Evolutionary conservation across 768 basidiomycete genomes (phyloP).

Genomic region (Boletus rufocinnamomeus): DNA sequence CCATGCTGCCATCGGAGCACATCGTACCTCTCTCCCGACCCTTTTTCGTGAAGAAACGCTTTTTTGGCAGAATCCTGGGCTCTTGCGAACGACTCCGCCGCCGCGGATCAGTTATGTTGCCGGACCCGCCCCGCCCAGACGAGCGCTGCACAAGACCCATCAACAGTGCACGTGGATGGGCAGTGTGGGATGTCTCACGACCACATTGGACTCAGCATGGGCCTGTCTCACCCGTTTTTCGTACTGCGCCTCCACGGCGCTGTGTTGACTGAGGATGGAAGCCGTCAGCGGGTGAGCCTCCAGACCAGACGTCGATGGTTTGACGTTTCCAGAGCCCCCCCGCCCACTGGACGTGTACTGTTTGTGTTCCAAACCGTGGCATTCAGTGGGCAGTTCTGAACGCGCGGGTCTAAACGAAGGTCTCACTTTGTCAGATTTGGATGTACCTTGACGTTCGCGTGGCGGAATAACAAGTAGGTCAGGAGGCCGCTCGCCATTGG

Average conservation of each 20-base stretch:
- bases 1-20: not conserved
- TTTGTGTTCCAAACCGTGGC: not conserved
- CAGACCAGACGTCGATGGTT: constrained; percentile 2
- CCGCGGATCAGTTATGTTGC: constrained; percentile 24
- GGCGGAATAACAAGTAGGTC: not conserved
- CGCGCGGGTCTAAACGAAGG: not conserved
- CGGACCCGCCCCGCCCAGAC: constrained; percentile 30
- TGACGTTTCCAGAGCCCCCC: constrained; percentile 31
- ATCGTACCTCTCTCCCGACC: constrained; percentile 3
- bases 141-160: constrained; percentile 18
- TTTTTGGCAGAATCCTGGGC: not conserved
- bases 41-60: constrained; percentile 18
- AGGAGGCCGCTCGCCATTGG: not conserved
- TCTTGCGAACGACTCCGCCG: constrained; percentile 15
- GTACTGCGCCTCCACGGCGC: constrained; percentile 13
- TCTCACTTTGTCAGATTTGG: not conserved
- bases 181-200: constrained; percentile 17
- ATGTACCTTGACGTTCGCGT: not conserved
- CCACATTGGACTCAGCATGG: constrained; percentile 17
- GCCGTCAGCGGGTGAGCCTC: constrained; percentile 27
- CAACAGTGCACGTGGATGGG: not conserved
- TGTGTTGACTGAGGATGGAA: constrained; percentile 23
- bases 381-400: not conserved
- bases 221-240: constrained; percentile 18
- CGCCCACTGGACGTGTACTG: constrained; percentile 27